Base-by-base conservation (phyloP, 2,329 filamentous ascomycete genomes). In the Daldinia sp. region DNA sequence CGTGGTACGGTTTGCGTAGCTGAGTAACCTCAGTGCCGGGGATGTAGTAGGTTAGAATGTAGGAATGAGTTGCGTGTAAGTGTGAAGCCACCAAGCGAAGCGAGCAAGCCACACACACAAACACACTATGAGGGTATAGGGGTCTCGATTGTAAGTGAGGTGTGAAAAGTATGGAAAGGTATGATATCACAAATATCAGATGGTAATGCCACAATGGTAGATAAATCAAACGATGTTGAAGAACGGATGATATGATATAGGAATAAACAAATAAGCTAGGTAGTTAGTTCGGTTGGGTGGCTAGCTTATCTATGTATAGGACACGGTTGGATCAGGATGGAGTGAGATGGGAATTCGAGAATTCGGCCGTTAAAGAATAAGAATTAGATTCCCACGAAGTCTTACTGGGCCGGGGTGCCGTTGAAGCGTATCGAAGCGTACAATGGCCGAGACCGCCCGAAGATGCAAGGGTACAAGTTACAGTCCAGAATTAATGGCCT, bases 391-490 rank as follows among this genome's bases (percentile, higher is more conserved):
- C 55, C 61, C 44, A 63, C 61, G 64, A 58, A 63, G 59, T 46
- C 26, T 51, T 51, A 51, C 46, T 44, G 55, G 44, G 18, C 26
- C 28, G 23, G 42, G 54, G 53, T 41, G 20, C 35, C 46, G 61
- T 51, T 58, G 63, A 48, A 58, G 63, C 46, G 26, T 33, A 50
- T 41, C 39, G 59, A 54, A 54, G 63, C 37, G 62, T 48, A 72
- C 73, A 71, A 72, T 75, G 75, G 75, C 74, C 75, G 75, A 77
- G 70, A 75, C 74, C 75, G 75, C 74, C 75, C 75, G 75, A 76
- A 28, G 67, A 65, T 75, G 66, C 64, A 71, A 70, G 70, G 70
- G 72, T 71, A 69, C 69, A 64, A 67, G 67, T 64, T 68, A 75
- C 72, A 72, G 73, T 69, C 26, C 55, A 72, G 58, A 69, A 69